A percentile compares a stretch with the other conserved stretches of the same genome.
phyloP scores from a whole-genome alignment of 306 rosid species.

The Inga oerstediana region DNA sequence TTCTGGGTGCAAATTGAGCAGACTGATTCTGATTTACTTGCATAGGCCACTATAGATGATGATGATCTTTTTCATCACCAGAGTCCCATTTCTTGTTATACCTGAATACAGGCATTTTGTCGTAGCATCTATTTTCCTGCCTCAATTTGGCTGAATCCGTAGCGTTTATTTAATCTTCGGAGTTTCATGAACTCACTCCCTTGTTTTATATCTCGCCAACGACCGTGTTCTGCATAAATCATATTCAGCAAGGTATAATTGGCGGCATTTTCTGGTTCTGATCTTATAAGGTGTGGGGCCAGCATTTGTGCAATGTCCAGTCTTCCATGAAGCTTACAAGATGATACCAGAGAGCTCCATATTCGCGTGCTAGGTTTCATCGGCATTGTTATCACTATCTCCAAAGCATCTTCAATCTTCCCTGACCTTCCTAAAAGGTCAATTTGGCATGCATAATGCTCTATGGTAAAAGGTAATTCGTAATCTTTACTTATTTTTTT shows the following conservation, averaged over 20 bases:
- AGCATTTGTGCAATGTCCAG: constrained; percentile 58
- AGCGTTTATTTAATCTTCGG: constrained; percentile 49
- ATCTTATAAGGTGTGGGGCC: constrained; percentile 49
- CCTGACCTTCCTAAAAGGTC: constrained; percentile 74
- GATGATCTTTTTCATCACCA: neutral
- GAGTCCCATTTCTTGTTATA: neutral
- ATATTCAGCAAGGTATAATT: constrained; percentile 54
- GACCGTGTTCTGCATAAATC: constrained; percentile 60
- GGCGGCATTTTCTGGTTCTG: constrained; percentile 61
- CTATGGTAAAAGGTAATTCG: constrained; percentile 38
- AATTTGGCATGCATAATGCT: constrained; percentile 66
- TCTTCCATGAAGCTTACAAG: constrained; percentile 63
- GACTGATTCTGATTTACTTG: neutral
- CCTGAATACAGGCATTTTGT: neutral
- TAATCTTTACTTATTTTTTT: constrained; percentile 35
- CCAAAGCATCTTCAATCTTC: constrained; percentile 63
- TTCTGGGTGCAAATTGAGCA: neutral
- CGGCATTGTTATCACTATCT: constrained; percentile 51
- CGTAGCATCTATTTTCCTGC: constrained; percentile 24
- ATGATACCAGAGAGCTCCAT: constrained; percentile 69
- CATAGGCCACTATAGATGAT: neutral
- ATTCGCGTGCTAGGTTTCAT: constrained; percentile 61
- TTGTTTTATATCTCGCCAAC: constrained; percentile 60
- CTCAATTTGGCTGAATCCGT: constrained; percentile 62
- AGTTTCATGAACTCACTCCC: constrained; percentile 47